Conservation (phyloP, 129 eudicot genomes). For the Centella asiatica region DNA sequence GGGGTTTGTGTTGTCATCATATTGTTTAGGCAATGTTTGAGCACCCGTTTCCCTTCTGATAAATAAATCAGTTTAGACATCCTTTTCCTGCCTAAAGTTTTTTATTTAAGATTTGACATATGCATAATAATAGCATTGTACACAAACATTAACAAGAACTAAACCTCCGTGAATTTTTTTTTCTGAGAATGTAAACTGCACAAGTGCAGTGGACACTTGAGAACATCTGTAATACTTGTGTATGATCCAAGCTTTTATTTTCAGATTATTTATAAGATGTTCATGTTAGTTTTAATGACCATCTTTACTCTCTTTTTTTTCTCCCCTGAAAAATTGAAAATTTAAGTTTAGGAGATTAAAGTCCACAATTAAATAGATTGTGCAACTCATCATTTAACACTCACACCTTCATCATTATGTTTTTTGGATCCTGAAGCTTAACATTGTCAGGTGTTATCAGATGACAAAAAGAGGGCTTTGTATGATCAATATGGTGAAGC, state of each 20-base stretch:
- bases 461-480: constrained; percentile 89
- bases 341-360: background rate
- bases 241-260: background rate
- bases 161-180: too few relatives aligned
- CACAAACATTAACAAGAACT: too few relatives aligned
- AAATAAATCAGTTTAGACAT: too few relatives aligned
- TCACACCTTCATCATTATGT: background rate
- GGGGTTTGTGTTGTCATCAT: too few relatives aligned
- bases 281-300: background rate
- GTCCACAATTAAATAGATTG: background rate
- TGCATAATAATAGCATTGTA: too few relatives aligned
- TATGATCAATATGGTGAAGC: constrained; percentile 97
- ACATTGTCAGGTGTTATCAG: constrained; percentile 95
- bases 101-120: too few relatives aligned
- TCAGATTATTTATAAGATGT: background rate
- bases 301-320: background rate
- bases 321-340: background rate
- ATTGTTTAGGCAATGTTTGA: too few relatives aligned
- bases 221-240: too few relatives aligned
- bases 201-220: too few relatives aligned
- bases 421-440: constrained; percentile 38
- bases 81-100: too few relatives aligned
- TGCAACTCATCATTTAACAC: background rate
- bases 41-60: too few relatives aligned
- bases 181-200: too few relatives aligned